Percentiles rank a stretch among this genome's conserved stretches.
phyloP scores from a whole-genome alignment of 108 stramenopile species.

The Stephanodiscus triporus region DNA sequence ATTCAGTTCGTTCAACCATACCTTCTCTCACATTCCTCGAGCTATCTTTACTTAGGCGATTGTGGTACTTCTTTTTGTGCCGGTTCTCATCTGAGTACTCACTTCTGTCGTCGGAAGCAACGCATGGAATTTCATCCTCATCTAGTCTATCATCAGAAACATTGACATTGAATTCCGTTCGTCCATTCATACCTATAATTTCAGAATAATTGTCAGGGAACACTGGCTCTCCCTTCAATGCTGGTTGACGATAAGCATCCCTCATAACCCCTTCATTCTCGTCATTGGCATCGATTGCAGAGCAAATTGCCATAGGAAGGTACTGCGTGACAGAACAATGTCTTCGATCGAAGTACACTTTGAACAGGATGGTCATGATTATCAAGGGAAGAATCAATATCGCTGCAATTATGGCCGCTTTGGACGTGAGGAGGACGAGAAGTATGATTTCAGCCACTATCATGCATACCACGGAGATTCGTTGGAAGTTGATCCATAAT shows the following conservation, averaged over 20 bases:
- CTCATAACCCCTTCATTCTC: conserved; percentile 34
- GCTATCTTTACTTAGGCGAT: no score
- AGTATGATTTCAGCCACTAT: conserved; percentile 61
- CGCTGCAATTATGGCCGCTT: conserved; percentile 39
- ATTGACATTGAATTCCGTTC: not conserved
- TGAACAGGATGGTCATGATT: conserved; percentile 56
- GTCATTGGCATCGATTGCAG: conserved; percentile 38
- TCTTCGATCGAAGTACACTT: conserved; percentile 58
- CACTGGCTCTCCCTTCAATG: conserved; percentile 53
- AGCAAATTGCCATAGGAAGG: conserved; percentile 48
- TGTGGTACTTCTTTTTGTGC: no score
- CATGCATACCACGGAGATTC: conserved; percentile 54
- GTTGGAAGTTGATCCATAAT: conserved; percentile 58
- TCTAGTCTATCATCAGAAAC: no score
- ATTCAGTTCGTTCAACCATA: no score
- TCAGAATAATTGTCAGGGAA: conserved; percentile 52
- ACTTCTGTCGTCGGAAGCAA: no score
- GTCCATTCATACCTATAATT: no score
- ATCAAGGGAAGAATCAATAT: conserved; percentile 59
- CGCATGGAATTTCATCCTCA: no score
- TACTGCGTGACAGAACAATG: conserved; percentile 58
- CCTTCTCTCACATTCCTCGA: no score
- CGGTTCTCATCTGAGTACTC: no score
- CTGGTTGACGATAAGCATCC: conserved; percentile 58
- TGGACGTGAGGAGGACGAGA: conserved; percentile 55